Evolutionary conservation across 2,329 filamentous ascomycete genomes (phyloP), one percentile per base, ranked within the genome.

Genomic region (Stagonosporopsis vannaccii): DNA sequence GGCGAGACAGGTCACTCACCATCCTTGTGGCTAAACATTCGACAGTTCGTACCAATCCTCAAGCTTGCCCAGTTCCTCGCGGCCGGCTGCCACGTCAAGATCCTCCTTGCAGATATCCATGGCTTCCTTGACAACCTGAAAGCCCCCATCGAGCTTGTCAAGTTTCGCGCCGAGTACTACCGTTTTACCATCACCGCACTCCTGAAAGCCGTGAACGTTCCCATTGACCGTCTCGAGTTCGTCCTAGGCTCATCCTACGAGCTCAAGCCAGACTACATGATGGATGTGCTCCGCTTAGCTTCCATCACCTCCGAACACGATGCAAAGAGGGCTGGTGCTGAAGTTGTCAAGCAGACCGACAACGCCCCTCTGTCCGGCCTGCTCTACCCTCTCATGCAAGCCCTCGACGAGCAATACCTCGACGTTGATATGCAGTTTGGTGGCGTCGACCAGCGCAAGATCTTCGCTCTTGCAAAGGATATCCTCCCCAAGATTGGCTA

Each of bases 321-420:
- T 70, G 91, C 92, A 15, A 91, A 92, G 78, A 95, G 92, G 78
- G 93, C 94, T 0, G 94, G 94, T 35, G 90, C 92, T 1, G 95
- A 98, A 77, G 87, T 98, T 7, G 94, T 99, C 63, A 98, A 98
- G 83, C 92, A 98, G 80, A 87, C 89, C 3, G 85, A 86, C 53
- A 92, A 94, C 69, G 85, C 89, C 9, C 85, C 89, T 3, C 75
- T 96, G 51, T 87, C 84, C 53, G 91, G 90, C 1, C 82, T 94
- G 12, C 84, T 94, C 59, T 96, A 96, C 81, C 91, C 91, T 1
- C 82, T 96, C 43, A 88, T 99, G 78, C 95, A 98, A 78, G 90
- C 90, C 0, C 80, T 98, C 42, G 94, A 98, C 71, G 94, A 98
- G 79, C 84, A 77, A 61, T 76, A 97, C 81, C 82, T 99, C 3